These are phyloP conservation scores for Aspergillus niger DNA, from an alignment of 2,329 filamentous ascomycete species.

Conservation along the genomic window DNA sequence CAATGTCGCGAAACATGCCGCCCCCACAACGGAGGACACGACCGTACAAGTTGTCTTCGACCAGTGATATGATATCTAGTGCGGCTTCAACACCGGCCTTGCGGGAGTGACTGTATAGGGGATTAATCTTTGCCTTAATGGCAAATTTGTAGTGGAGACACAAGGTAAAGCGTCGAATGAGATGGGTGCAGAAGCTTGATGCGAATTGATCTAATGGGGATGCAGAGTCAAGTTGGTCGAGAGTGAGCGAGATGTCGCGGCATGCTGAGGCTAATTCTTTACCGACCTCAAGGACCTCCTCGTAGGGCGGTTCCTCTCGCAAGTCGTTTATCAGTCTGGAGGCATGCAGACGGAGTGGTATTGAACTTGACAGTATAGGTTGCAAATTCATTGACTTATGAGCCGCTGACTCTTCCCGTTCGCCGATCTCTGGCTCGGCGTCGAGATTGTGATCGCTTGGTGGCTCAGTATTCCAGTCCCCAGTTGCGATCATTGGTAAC, in stretches of 20 bases:
- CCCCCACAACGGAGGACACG: slow-evolving; percentile 29
- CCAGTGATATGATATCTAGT: slow-evolving; percentile 27
- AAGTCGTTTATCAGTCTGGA: slow-evolving; percentile 25
- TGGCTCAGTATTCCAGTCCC: slow-evolving; percentile 36
- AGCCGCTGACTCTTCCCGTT: neutral
- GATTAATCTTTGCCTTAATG: slow-evolving; percentile 24
- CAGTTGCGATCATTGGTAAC: slow-evolving; percentile 29
- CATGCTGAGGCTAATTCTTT: slow-evolving; percentile 18
- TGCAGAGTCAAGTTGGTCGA: neutral
- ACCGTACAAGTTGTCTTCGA: slow-evolving; percentile 26
- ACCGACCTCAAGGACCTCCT: slow-evolving; percentile 22
- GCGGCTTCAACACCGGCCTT: slow-evolving; percentile 30
- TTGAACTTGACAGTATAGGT: slow-evolving; percentile 15
- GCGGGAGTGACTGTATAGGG: slow-evolving; percentile 29
- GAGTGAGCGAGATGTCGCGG: slow-evolving; percentile 1
- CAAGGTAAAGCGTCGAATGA: slow-evolving; percentile 23
- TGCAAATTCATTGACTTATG: neutral
- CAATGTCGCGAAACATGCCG: slow-evolving; percentile 33
- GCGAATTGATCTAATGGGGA: slow-evolving; percentile 12
- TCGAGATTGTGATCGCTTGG: slow-evolving; percentile 27
- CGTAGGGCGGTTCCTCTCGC: slow-evolving; percentile 23
- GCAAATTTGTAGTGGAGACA: slow-evolving; percentile 30
- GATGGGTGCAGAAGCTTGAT: slow-evolving; percentile 22
- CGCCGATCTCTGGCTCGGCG: neutral
- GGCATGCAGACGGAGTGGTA: slow-evolving; percentile 17